These are phyloP conservation scores for Zygotorulaspora chibaensis DNA, from an alignment of 805 yeast genomes.

Conservation along the genomic window DNA sequence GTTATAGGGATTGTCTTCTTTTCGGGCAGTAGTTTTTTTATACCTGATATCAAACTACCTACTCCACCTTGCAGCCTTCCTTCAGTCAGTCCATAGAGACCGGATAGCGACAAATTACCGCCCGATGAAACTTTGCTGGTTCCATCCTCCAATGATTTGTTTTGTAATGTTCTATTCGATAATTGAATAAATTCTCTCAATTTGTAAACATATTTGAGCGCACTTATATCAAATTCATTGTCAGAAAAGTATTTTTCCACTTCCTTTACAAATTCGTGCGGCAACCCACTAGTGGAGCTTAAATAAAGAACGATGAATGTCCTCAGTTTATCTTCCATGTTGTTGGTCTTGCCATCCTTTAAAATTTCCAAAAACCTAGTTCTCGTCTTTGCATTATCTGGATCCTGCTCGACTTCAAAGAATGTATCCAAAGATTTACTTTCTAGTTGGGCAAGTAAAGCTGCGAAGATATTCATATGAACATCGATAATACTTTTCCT, in stretches of 20 bases:
- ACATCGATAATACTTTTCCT: slow-evolving; percentile 85
- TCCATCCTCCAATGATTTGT: slow-evolving; percentile 33
- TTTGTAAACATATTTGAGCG: slow-evolving; percentile 71
- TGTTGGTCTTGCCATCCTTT: slow-evolving; percentile 48
- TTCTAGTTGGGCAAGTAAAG: slow-evolving; percentile 76
- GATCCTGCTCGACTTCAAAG: slow-evolving; percentile 88
- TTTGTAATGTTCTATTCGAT: slow-evolving; percentile 39
- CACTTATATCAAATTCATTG: slow-evolving; percentile 55
- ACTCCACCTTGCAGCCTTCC: slow-evolving; percentile 85
- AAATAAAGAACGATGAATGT: slow-evolving; percentile 79
- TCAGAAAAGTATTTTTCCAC: slow-evolving; percentile 58
- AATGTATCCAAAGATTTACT: slow-evolving; percentile 84
- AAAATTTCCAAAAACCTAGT: slow-evolving; percentile 58
- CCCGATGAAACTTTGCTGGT: slow-evolving; percentile 30
- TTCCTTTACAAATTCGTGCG: slow-evolving; percentile 48
- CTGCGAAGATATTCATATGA: slow-evolving; percentile 93
- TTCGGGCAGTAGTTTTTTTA: slow-evolving; percentile 82
- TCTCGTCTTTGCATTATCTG: slow-evolving; percentile 47
- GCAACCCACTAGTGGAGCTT: slow-evolving; percentile 39
- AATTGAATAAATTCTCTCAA: slow-evolving; percentile 72
- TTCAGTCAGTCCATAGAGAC: slow-evolving; percentile 75
- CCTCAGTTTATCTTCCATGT: slow-evolving; percentile 79
- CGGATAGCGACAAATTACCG: slow-evolving; percentile 52
- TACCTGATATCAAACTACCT: slow-evolving; percentile 81
- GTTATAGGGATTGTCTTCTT: slow-evolving; percentile 87